phyloP scores from a whole-genome alignment of 2,329 filamentous ascomycete species.

The Paraphaeosphaeria minitans region DNA sequence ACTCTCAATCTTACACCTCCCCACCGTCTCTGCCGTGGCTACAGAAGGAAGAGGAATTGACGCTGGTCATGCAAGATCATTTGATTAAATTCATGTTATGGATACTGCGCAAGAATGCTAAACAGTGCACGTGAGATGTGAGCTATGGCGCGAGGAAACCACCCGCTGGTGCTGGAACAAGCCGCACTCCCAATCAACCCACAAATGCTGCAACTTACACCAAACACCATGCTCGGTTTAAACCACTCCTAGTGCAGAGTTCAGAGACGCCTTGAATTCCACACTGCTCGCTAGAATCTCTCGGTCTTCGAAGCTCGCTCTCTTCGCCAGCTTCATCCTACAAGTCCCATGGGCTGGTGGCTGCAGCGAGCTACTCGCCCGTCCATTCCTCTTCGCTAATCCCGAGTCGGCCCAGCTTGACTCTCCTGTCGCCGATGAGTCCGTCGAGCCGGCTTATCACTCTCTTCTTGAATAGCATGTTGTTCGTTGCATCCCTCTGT shows the following conservation, averaged over 20 bases:
- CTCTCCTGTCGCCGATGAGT: constrained; percentile 54
- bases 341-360: background rate
- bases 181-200: background rate
- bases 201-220: background rate
- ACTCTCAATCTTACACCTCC: background rate
- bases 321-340: background rate
- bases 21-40: too few species aligned
- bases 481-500: constrained; percentile 52
- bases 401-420: constrained; percentile 57
- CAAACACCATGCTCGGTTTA: background rate
- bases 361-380: background rate
- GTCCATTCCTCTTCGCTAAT: constrained; percentile 33
- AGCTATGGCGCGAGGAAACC: background rate
- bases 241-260: background rate
- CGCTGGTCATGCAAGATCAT: too few species aligned
- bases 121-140: background rate
- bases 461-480: constrained; percentile 57
- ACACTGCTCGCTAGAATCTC: too few species aligned
- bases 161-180: background rate
- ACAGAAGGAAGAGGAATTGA: too few species aligned
- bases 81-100: background rate
- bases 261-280: background rate
- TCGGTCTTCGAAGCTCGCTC: too few species aligned
- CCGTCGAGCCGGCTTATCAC: constrained; percentile 56
- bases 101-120: background rate